A percentile compares a stretch with the other conserved stretches of the same genome.
Conservation (phyloP, 2,329 filamentous ascomycete species). For the Lecanoromycetidae sp. region DNA sequence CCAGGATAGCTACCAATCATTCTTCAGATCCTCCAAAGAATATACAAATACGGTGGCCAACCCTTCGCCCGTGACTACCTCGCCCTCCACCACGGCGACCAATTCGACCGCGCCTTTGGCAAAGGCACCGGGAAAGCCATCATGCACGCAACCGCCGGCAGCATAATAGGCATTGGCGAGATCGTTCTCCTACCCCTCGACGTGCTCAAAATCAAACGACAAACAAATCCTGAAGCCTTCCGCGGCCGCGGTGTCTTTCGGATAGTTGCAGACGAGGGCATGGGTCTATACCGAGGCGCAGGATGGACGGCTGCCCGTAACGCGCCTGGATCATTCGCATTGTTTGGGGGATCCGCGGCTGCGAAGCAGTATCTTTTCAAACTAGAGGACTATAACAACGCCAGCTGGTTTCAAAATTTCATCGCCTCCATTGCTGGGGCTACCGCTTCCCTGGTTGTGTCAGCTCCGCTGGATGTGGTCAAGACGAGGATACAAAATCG, state of each 20-base stretch:
- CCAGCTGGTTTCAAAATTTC: slow-evolving; percentile 87
- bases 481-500: slow-evolving; percentile 97
- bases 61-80: slow-evolving; percentile 89
- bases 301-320: slow-evolving; percentile 97
- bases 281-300: slow-evolving; percentile 90
- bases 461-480: slow-evolving; percentile 92
- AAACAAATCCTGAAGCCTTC: slow-evolving; percentile 98
- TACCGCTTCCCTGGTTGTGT: slow-evolving; percentile 87
- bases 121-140: slow-evolving; percentile 97
- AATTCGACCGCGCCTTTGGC: slow-evolving; percentile 83
- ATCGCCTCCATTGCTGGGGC: slow-evolving; percentile 91
- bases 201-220: slow-evolving; percentile 97
- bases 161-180: slow-evolving; percentile 92
- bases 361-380: slow-evolving; percentile 93
- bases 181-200: slow-evolving; percentile 90
- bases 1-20: background rate
- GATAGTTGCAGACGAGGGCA: slow-evolving; percentile 88
- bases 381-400: slow-evolving; percentile 88
- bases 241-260: slow-evolving; percentile 78
- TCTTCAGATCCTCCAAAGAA: slow-evolving; percentile 67
- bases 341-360: slow-evolving; percentile 94
- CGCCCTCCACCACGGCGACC: slow-evolving; percentile 60
- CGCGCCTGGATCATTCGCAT: slow-evolving; percentile 89
- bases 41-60: slow-evolving; percentile 98
- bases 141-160: slow-evolving; percentile 86